Evolutionary conservation across 2,329 filamentous ascomycete species (phyloP).

Genomic region (Arthrinium phaeospermum): DNA sequence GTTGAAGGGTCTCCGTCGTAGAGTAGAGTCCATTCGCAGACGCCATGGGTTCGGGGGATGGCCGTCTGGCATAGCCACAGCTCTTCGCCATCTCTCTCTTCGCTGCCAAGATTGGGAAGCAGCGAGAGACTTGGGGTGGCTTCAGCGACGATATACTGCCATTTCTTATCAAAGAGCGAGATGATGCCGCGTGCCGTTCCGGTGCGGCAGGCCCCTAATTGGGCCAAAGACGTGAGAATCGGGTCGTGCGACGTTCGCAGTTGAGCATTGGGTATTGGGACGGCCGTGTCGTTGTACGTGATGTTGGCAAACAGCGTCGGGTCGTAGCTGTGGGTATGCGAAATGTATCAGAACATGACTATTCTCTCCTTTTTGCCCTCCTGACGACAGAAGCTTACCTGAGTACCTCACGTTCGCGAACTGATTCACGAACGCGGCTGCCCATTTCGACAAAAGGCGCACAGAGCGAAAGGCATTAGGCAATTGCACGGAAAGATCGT

Average conservation of each 20-base stretch:
- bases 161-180: slow-evolving; percentile 54
- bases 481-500: not conserved
- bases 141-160: slow-evolving; percentile 59
- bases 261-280: not conserved
- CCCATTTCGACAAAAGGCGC: not conserved
- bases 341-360: not conserved
- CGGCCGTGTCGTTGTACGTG: not conserved
- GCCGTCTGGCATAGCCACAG: slow-evolving; percentile 36
- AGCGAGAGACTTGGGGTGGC: slow-evolving; percentile 50
- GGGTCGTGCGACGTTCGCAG: not conserved
- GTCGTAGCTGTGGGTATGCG: not conserved
- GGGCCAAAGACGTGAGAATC: slow-evolving; percentile 53
- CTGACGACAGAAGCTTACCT: not conserved
- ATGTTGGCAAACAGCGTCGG: not conserved
- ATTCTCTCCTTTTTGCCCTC: not conserved
- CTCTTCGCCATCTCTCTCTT: not conserved
- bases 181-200: slow-evolving; percentile 49
- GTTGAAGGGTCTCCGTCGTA: not conserved
- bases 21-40: slow-evolving; percentile 32
- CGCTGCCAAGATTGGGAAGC: slow-evolving; percentile 30
- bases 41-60: slow-evolving; percentile 34
- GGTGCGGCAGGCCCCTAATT: slow-evolving; percentile 52
- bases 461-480: not conserved
- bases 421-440: slow-evolving; percentile 5
- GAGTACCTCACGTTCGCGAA: slow-evolving; percentile 13